A percentile compares a stretch with the other conserved stretches of the same genome.
These are phyloP conservation scores for Musa beccarii DNA, from an alignment of 176 grass and related monocot species.

Conservation along the genomic window DNA sequence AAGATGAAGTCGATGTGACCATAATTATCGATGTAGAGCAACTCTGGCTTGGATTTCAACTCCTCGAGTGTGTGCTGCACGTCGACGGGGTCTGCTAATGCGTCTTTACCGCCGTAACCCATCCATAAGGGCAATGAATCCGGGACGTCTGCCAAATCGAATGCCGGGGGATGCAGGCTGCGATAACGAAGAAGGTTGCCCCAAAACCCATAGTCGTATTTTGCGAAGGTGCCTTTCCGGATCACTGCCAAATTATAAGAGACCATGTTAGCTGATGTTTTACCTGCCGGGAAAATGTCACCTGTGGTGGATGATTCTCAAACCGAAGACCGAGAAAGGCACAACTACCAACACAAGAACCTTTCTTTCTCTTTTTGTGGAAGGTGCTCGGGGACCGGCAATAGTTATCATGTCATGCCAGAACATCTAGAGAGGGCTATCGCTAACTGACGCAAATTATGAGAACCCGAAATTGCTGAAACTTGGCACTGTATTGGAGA, in stretches of 20 bases:
- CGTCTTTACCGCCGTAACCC: slow-evolving; percentile 77
- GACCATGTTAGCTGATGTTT: not conserved
- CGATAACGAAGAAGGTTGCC: slow-evolving; percentile 55
- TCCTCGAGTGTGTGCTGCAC: slow-evolving; percentile 48
- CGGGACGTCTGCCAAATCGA: slow-evolving; percentile 51
- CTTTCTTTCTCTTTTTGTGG: not conserved
- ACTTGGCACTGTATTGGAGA: not conserved
- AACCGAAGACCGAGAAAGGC: no score
- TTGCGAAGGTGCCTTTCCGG: slow-evolving; percentile 74
- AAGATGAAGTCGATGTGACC: slow-evolving; percentile 71
- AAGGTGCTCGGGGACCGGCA: not conserved
- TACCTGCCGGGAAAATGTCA: no score
- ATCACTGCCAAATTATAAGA: slow-evolving; percentile 48
- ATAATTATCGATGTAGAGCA: slow-evolving; percentile 64
- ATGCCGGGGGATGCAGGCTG: slow-evolving; percentile 37
- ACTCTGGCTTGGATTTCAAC: slow-evolving; percentile 47
- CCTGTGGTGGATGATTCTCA: not conserved
- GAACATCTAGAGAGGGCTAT: no score
- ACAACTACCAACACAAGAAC: not conserved
- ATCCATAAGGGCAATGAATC: slow-evolving; percentile 70
- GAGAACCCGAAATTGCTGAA: not conserved
- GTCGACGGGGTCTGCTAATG: slow-evolving; percentile 64
- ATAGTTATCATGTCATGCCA: no score
- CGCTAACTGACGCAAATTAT: no score
- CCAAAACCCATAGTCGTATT: slow-evolving; percentile 65